Conservation (phyloP, 371 early-diverging fungal species). For the Lichtheimia hyalospora region DNA sequence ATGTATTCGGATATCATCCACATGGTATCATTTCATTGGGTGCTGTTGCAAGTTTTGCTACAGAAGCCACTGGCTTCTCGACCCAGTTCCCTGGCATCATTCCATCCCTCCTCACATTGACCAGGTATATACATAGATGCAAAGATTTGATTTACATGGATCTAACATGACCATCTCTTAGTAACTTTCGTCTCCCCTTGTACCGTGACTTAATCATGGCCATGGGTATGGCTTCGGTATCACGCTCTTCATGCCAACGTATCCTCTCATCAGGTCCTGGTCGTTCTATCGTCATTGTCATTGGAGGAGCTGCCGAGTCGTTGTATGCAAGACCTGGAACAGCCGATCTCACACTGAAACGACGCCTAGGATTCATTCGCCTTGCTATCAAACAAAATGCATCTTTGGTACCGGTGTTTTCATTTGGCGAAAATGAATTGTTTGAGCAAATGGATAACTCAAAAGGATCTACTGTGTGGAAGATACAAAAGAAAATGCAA, state of each 20-base stretch:
- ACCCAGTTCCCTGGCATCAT: slow-evolving; percentile 66
- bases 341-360: slow-evolving; percentile 65
- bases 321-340: slow-evolving; percentile 65
- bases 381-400: slow-evolving; percentile 72
- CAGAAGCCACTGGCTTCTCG: slow-evolving; percentile 67
- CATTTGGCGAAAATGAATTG: slow-evolving; percentile 85
- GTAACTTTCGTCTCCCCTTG: slow-evolving; percentile 68
- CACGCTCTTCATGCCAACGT: slow-evolving; percentile 66
- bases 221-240: slow-evolving; percentile 74
- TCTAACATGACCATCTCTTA: not conserved
- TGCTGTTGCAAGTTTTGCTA: slow-evolving; percentile 80
- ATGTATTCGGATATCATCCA: slow-evolving; percentile 83
- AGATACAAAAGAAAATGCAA: slow-evolving; percentile 63
- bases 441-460: slow-evolving; percentile 62
- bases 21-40: slow-evolving; percentile 88
- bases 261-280: slow-evolving; percentile 78
- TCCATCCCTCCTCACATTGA: slow-evolving; percentile 61
- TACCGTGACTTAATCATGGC: slow-evolving; percentile 72
- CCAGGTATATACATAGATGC: slow-evolving; percentile 6
- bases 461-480: slow-evolving; percentile 50
- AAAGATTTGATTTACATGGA: not conserved
- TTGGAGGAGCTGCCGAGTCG: slow-evolving; percentile 83
- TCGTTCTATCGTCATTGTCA: slow-evolving; percentile 69
- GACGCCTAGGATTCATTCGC: slow-evolving; percentile 77
- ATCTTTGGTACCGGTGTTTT: slow-evolving; percentile 69